Conservation (phyloP, 495 filamentous ascomycete species). For the Penicillium dipodomyicola region DNA sequence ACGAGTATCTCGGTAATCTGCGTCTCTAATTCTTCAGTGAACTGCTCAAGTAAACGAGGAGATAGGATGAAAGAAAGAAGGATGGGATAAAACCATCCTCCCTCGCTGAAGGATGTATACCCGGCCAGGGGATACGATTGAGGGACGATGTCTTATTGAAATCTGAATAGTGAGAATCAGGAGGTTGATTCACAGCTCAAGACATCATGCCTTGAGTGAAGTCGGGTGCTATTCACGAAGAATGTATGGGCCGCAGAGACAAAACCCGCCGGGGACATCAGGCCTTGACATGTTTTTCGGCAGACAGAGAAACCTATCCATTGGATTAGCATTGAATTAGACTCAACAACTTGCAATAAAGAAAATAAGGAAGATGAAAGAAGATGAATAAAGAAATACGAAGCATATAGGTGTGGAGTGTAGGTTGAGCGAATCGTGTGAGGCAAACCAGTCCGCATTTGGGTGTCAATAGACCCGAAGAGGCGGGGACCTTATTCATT, state of each 20-base stretch:
- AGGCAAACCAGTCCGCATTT: constrained; percentile 2
- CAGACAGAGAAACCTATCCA: constrained; percentile 9
- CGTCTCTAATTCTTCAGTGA: background rate
- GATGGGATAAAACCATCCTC: constrained; percentile 2
- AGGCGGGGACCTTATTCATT: constrained; percentile 6
- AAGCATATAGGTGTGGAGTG: background rate
- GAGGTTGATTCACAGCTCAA: constrained; percentile 7
- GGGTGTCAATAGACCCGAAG: constrained; percentile 4
- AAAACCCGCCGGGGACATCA: background rate
- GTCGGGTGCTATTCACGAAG: background rate
- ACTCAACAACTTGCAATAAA: constrained; percentile 1
- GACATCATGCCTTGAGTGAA: constrained; percentile 1
- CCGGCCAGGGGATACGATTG: background rate
- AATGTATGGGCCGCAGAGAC: constrained; percentile 14
- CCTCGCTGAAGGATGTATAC: constrained; percentile 1
- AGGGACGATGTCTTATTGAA: constrained; percentile 6
- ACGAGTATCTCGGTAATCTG: background rate
- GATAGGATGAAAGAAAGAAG: background rate
- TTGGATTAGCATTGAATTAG: background rate
- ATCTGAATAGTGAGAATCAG: constrained; percentile 1
- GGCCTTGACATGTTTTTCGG: constrained; percentile 5
- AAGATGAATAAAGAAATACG: background rate
- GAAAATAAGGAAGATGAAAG: background rate
- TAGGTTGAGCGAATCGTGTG: constrained; percentile 1
- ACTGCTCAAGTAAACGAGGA: background rate